These are phyloP conservation scores for Ustilago crameri DNA, from an alignment of 1,284 basidiomycete species.

Conservation along the genomic window DNA sequence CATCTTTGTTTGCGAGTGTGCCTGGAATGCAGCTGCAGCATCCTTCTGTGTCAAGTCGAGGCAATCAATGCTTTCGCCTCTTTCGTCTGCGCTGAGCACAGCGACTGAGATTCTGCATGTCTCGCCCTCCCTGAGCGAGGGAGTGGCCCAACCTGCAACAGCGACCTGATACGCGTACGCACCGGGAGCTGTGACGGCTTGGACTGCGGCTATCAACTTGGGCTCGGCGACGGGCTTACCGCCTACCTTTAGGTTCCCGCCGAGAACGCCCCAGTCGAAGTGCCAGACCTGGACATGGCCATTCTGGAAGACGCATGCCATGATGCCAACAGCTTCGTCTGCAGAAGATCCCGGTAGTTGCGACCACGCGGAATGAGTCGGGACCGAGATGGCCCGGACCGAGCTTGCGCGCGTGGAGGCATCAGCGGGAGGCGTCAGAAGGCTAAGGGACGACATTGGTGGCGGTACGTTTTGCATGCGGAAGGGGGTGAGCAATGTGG, in stretches of 20 bases:
- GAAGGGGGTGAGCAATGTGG: conserved; percentile 89
- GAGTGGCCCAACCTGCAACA: conserved; percentile 31
- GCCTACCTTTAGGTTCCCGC: conserved; percentile 35
- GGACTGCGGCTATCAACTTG: conserved; percentile 18
- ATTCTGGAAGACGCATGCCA: conserved; percentile 75
- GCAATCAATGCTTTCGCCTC: conserved; percentile 10
- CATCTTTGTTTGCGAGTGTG: not conserved
- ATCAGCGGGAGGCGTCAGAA: conserved; percentile 69
- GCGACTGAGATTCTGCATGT: conserved; percentile 35
- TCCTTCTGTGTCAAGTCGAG: conserved; percentile 17
- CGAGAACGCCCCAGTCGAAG: conserved; percentile 54
- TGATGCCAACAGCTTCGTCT: conserved; percentile 70
- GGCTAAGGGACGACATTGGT: conserved; percentile 85
- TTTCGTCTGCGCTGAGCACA: conserved; percentile 20
- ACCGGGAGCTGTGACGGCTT: conserved; percentile 2
- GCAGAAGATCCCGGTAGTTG: conserved; percentile 71
- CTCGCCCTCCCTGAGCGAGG: conserved; percentile 9
- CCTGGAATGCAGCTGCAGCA: conserved; percentile 5
- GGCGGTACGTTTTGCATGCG: conserved; percentile 92
- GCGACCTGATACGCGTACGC: conserved; percentile 33
- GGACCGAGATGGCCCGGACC: conserved; percentile 21
- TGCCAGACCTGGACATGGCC: conserved; percentile 75
- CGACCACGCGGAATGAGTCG: conserved; percentile 72
- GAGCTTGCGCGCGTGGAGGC: conserved; percentile 13
- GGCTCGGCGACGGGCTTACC: conserved; percentile 40